Evolutionary conservation across 2,329 filamentous ascomycete species (phyloP).

Genomic region (Aspergillus nomiae): DNA sequence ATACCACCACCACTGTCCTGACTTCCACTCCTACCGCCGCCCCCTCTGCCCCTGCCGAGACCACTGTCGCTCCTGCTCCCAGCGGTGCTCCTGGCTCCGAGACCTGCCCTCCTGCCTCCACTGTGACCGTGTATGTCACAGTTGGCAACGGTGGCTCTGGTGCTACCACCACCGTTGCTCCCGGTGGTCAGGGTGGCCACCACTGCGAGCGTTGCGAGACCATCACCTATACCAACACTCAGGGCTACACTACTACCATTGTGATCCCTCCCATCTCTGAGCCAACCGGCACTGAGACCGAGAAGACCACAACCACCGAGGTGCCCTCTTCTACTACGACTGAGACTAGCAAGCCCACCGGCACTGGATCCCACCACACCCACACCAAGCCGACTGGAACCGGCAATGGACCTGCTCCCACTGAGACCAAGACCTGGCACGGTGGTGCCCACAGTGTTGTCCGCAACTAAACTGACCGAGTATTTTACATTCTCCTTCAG

Average conservation of each 20-base stretch:
- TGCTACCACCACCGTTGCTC: background rate
- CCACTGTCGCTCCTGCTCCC: background rate
- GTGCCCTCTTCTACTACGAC: background rate
- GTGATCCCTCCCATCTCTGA: conserved; percentile 24
- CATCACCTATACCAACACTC: conserved; percentile 30
- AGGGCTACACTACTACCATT: conserved; percentile 27
- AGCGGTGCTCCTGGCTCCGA: background rate
- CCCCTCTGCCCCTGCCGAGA: background rate
- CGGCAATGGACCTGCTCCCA: conserved; percentile 9
- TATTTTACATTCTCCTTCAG: background rate
- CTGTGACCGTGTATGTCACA: conserved; percentile 21
- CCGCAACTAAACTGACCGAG: background rate
- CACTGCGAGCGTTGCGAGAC: conserved; percentile 28
- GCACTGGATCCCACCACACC: conserved; percentile 1
- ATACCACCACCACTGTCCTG: conserved; percentile 22
- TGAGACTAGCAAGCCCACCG: conserved; percentile 1
- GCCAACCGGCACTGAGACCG: background rate
- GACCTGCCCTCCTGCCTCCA: conserved; percentile 11
- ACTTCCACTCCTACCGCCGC: conserved; percentile 4
- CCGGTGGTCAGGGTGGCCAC: background rate
- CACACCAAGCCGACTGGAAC: conserved; percentile 8
- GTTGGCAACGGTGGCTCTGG: conserved; percentile 5
- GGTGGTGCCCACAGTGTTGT: background rate
- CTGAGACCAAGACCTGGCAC: conserved; percentile 4
- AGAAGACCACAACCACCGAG: background rate